These are phyloP conservation scores for Otatea glauca DNA, from an alignment of 176 grass and related monocot species.

Conservation along the genomic window DNA sequence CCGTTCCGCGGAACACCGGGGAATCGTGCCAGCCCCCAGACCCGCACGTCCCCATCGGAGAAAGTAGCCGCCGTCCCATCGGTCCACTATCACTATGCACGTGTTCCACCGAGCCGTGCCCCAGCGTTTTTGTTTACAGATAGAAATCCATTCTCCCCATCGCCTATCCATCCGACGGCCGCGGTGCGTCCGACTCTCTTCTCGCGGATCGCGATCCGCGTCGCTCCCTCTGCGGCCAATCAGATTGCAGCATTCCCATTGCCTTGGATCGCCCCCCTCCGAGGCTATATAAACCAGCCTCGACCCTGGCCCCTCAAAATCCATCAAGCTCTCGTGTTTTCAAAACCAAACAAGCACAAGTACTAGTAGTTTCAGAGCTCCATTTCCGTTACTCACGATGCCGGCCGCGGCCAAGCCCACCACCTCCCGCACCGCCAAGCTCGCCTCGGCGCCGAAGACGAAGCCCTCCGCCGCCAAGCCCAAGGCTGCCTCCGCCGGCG, in stretches of 20 bases:
- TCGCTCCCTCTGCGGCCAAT: neutral
- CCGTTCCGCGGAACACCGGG: slow-evolving; percentile 23
- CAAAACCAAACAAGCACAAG: neutral
- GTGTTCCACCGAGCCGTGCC: neutral
- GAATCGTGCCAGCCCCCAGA: neutral
- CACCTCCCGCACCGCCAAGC: slow-evolving; percentile 36
- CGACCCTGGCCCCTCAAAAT: accelerated
- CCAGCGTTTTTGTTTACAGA: slow-evolving; percentile 46
- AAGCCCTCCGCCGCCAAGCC: slow-evolving; percentile 57
- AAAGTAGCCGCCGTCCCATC: accelerated
- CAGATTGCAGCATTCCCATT: neutral
- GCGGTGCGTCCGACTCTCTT: neutral
- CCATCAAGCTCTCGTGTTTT: neutral
- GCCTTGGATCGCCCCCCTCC: neutral
- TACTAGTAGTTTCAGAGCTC: neutral
- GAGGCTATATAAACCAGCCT: neutral
- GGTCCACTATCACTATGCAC: slow-evolving; percentile 44
- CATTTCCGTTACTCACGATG: slow-evolving; percentile 15
- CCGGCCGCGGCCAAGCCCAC: slow-evolving; percentile 51
- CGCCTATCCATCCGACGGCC: slow-evolving; percentile 37
- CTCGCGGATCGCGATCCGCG: slow-evolving; percentile 45
- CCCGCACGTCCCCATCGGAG: neutral
- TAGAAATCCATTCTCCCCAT: slow-evolving; percentile 6
- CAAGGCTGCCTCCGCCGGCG: slow-evolving; percentile 12
- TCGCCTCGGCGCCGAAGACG: slow-evolving; percentile 21